phyloP scores from a whole-genome alignment of 2,329 filamentous ascomycete genomes.

The Fusarium redolens region DNA sequence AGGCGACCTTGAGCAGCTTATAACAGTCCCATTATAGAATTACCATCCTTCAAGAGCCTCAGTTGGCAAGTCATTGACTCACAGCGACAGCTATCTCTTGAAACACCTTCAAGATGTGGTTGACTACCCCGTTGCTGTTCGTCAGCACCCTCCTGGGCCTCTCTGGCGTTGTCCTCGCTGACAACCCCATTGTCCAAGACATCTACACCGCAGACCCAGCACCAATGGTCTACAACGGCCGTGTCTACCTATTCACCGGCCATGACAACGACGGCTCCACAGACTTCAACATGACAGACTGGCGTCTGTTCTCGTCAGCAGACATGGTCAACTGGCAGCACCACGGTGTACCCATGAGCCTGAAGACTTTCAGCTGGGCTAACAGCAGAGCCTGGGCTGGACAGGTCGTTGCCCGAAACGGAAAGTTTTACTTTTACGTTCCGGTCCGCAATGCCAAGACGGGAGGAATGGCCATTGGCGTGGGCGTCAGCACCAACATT shows the following conservation, averaged over 20 bases:
- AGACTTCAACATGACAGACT: conserved; percentile 52
- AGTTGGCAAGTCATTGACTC: background rate
- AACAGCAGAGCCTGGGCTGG: conserved; percentile 51
- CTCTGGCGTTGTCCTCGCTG: background rate
- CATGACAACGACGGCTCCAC: conserved; percentile 50
- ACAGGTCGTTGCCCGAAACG: conserved; percentile 50
- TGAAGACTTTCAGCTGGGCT: conserved; percentile 52
- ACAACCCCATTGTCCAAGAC: conserved; percentile 10
- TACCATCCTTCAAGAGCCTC: accelerated
- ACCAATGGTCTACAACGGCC: conserved; percentile 51
- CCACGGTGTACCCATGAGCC: conserved; percentile 45
- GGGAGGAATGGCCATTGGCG: conserved; percentile 53
- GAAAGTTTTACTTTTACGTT: conserved; percentile 53
- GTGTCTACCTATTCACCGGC: conserved; percentile 52
- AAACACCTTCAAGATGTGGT: background rate
- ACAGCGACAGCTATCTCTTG: accelerated
- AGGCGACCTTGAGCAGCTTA: background rate
- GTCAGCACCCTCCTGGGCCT: background rate
- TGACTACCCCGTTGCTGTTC: background rate
- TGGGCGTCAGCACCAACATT: conserved; percentile 50
- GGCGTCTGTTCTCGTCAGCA: conserved; percentile 49
- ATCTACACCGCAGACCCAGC: conserved; percentile 55
- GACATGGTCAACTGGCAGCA: conserved; percentile 50
- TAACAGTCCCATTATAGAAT: background rate
- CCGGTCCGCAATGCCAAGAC: conserved; percentile 46